Evolutionary conservation across 2,329 filamentous ascomycete species (phyloP).

Genomic region (Cladosporium sp.): DNA sequence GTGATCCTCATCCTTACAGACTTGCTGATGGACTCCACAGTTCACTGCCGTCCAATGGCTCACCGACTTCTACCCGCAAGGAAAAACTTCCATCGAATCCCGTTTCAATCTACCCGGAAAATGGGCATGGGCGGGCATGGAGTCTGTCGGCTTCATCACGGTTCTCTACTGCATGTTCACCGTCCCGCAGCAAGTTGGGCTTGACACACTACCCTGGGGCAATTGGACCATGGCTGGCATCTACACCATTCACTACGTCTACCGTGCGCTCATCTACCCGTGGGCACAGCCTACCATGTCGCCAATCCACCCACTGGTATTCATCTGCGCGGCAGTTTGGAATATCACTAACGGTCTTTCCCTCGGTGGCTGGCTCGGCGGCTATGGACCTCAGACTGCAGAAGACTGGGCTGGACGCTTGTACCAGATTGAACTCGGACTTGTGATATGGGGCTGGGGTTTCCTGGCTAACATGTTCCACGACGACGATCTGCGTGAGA

Average conservation of each 20-base stretch:
- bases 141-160: conserved; percentile 70
- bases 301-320: conserved; percentile 71
- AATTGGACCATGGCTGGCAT: conserved; percentile 71
- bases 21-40: conserved; percentile 42
- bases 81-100: conserved; percentile 78
- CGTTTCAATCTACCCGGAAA: conserved; percentile 83
- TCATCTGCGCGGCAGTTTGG: conserved; percentile 62
- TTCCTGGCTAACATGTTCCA: conserved; percentile 80
- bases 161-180: conserved; percentile 74
- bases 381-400: conserved; percentile 66
- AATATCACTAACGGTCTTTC: conserved; percentile 76
- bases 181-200: conserved; percentile 56
- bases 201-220: conserved; percentile 63
- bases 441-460: conserved; percentile 71
- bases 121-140: conserved; percentile 84
- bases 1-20: background rate
- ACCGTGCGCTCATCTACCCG: conserved; percentile 81
- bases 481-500: conserved; percentile 84
- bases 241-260: conserved; percentile 79
- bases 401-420: conserved; percentile 45
- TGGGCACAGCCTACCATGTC: conserved; percentile 85
- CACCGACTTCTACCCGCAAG: conserved; percentile 79
- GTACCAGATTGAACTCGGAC: conserved; percentile 55
- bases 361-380: conserved; percentile 75
- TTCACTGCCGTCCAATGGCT: conserved; percentile 70